A percentile compares a stretch with the other conserved stretches of the same genome.
Conservation (phyloP, 306 rosid species). For the Citrullus colocynthis region DNA sequence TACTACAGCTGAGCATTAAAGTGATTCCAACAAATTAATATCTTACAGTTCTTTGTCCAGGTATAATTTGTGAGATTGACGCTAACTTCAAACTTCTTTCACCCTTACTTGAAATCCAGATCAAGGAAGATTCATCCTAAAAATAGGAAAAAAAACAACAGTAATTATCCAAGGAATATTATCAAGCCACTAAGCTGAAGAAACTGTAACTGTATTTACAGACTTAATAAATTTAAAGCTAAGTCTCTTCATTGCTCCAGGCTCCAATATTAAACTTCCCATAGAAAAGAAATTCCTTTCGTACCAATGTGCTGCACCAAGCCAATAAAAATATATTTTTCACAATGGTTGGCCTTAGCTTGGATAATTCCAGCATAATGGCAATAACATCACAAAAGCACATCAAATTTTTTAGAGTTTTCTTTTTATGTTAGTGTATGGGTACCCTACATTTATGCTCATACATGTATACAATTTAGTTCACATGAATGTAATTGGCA, state of each 20-base stretch:
- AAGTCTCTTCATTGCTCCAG: neutral
- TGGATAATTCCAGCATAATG: neutral
- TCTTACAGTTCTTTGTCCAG: constrained; percentile 98
- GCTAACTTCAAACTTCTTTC: constrained; percentile 77
- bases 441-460: neutral
- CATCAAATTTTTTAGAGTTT: neutral
- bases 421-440: neutral
- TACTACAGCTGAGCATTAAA: neutral
- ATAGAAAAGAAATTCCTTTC: neutral
- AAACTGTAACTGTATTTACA: neutral
- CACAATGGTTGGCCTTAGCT: neutral
- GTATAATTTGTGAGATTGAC: constrained; percentile 74
- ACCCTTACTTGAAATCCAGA: constrained; percentile 79
- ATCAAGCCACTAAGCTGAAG: neutral
- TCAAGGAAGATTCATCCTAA: constrained; percentile 78
- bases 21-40: constrained; percentile 10
- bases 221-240: neutral
- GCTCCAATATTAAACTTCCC: neutral
- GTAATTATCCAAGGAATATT: constrained; percentile 14
- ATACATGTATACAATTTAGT: neutral
- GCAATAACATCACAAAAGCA: neutral
- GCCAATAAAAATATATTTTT: neutral
- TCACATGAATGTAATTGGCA: neutral
- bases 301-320: neutral
- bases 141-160: constrained; percentile 11